These are phyloP conservation scores for Cerrena zonata DNA, from an alignment of 1,284 basidiomycete species.

Conservation along the genomic window DNA sequence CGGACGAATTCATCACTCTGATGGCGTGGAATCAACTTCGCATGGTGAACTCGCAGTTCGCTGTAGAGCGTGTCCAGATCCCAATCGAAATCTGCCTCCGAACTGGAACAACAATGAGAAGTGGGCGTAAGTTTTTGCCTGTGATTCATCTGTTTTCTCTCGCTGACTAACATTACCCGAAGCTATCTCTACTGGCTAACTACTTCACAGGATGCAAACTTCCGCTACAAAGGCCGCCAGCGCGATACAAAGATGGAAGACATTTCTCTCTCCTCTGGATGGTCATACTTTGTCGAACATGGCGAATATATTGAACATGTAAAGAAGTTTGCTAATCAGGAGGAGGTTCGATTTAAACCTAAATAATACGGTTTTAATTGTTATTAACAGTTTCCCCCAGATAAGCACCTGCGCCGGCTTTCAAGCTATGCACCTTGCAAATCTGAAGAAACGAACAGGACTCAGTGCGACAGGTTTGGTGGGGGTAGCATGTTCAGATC, in stretches of 20 bases:
- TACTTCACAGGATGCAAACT: too few relatives aligned
- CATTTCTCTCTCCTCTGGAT: too few relatives aligned
- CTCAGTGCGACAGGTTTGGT: too few relatives aligned
- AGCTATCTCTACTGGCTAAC: conserved; percentile 22
- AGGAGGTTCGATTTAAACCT: conserved; percentile 13
- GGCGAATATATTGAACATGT: too few relatives aligned
- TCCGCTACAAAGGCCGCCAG: conserved; percentile 22
- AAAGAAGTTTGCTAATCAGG: conserved; percentile 16
- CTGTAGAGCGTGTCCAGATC: conserved; percentile 33
- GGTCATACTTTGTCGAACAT: neutral
- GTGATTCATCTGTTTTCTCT: neutral
- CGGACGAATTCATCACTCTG: conserved; percentile 25
- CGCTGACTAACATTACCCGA: conserved; percentile 20
- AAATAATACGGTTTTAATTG: conserved; percentile 14
- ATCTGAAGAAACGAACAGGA: conserved; percentile 17
- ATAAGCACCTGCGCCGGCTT: too few relatives aligned
- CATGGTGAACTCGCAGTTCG: conserved; percentile 25
- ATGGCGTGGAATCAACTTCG: conserved; percentile 17
- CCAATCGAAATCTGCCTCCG: conserved; percentile 27
- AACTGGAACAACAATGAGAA: conserved; percentile 22
- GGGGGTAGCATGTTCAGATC: too few relatives aligned
- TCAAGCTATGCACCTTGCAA: conserved; percentile 21
- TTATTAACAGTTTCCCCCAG: conserved; percentile 19
- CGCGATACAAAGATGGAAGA: too few relatives aligned
- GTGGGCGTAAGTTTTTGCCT: conserved; percentile 8